phyloP scores from a whole-genome alignment of 2,329 filamentous ascomycete species.

The Aspergillus felis region DNA sequence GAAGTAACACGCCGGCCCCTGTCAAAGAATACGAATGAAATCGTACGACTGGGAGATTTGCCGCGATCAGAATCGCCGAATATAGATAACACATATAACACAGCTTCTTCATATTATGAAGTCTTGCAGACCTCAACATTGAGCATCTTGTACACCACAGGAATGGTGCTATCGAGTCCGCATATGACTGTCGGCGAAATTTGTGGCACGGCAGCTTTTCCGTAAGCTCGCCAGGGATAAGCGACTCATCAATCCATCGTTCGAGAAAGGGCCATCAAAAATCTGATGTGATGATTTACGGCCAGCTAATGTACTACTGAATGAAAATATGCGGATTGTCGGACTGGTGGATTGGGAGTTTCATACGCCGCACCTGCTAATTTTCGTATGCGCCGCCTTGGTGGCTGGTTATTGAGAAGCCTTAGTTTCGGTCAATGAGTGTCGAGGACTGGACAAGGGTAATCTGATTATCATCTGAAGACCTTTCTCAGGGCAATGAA shows the following conservation, averaged over 20 bases:
- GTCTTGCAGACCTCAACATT: constrained; percentile 42
- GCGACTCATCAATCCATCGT: constrained; percentile 7
- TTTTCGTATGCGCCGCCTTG: constrained; percentile 17
- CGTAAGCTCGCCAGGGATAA: constrained; percentile 16
- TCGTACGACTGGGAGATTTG: constrained; percentile 22
- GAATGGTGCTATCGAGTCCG: constrained; percentile 34
- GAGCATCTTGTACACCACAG: constrained; percentile 37
- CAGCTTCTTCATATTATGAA: constrained; percentile 37
- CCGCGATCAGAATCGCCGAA: too few species aligned
- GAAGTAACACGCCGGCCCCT: constrained; percentile 34
- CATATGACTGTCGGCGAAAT: constrained; percentile 17
- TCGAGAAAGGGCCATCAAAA: constrained; percentile 19
- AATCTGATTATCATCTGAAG: constrained; percentile 12
- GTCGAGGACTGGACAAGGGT: constrained; percentile 14
- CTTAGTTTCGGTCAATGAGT: constrained; percentile 18
- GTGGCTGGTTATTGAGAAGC: constrained; percentile 22
- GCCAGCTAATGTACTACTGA: constrained; percentile 13
- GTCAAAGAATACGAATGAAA: constrained; percentile 40
- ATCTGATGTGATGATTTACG: constrained; percentile 22
- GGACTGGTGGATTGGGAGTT: constrained; percentile 24
- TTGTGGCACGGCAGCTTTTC: constrained; percentile 19
- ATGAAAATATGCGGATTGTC: constrained; percentile 6
- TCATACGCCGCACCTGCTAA: constrained; percentile 19
- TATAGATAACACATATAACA: constrained; percentile 18
- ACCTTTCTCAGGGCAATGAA: constrained; percentile 15